Conservation (phyloP, 768 basidiomycete genomes). For the Suillus hirtellus region DNA sequence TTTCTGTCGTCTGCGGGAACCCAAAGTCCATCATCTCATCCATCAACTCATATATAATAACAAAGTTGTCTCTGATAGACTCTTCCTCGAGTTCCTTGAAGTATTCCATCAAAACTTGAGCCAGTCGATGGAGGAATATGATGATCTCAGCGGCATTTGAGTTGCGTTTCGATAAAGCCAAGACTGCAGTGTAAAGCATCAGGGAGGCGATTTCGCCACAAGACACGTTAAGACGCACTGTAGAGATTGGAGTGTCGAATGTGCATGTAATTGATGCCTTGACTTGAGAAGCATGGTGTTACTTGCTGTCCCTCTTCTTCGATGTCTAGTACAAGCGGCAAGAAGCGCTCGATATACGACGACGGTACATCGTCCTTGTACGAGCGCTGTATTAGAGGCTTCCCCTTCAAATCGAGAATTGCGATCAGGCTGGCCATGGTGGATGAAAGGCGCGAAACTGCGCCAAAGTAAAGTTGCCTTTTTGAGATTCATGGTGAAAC, state of each 20-base stretch:
- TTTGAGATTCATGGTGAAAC: background rate
- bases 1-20: slow-evolving; percentile 97
- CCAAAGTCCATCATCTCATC: slow-evolving; percentile 99
- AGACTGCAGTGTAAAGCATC: slow-evolving; percentile 52
- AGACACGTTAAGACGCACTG: slow-evolving; percentile 50
- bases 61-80: slow-evolving; percentile 98
- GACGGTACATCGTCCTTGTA: slow-evolving; percentile 95
- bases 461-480: background rate
- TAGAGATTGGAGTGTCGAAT: slow-evolving; percentile 98
- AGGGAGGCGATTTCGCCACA: background rate
- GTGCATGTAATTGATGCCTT: slow-evolving; percentile 98
- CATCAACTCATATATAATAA: slow-evolving; percentile 97
- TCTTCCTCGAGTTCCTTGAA: slow-evolving; percentile 99
- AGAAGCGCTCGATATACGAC: slow-evolving; percentile 88
- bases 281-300: slow-evolving; percentile 93
- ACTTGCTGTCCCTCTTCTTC: slow-evolving; percentile 97
- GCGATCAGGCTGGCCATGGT: slow-evolving; percentile 74
- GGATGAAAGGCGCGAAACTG: slow-evolving; percentile 4
- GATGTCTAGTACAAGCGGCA: slow-evolving; percentile 90
- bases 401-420: slow-evolving; percentile 98
- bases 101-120: slow-evolving; percentile 93
- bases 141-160: slow-evolving; percentile 95
- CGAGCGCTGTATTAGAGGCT: slow-evolving; percentile 93
- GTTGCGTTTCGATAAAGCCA: slow-evolving; percentile 95
- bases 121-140: slow-evolving; percentile 92